Conservation (phyloP, 2,329 filamentous ascomycete species). For the Coniochaeta ligniaria region DNA sequence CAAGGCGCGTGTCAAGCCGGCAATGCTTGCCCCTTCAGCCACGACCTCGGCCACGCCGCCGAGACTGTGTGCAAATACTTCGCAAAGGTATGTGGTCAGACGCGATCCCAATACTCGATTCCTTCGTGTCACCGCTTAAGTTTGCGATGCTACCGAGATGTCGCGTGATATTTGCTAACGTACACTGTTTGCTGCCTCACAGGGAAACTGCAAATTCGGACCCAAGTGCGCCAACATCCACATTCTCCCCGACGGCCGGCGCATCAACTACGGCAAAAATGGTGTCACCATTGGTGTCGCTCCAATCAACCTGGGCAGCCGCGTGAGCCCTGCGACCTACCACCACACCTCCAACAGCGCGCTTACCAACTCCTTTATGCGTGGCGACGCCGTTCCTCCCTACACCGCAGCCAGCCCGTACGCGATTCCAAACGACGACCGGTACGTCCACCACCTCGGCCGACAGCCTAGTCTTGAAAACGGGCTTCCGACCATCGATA, state of each 20-base stretch:
- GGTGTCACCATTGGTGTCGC: slow-evolving; percentile 57
- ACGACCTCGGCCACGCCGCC: slow-evolving; percentile 77
- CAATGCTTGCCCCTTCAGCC: slow-evolving; percentile 91
- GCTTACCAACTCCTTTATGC: slow-evolving; percentile 67
- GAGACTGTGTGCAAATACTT: slow-evolving; percentile 98
- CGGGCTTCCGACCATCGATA: slow-evolving; percentile 50
- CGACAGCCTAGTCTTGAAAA: slow-evolving; percentile 48
- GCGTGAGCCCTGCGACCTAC: slow-evolving; percentile 59
- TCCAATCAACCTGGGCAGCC: slow-evolving; percentile 51
- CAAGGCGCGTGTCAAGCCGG: slow-evolving; percentile 95
- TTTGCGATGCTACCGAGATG: not conserved
- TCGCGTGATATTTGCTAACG: slow-evolving; percentile 5
- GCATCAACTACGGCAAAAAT: slow-evolving; percentile 74
- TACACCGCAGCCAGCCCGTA: slow-evolving; percentile 38
- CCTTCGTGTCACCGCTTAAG: not conserved
- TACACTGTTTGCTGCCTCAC: slow-evolving; percentile 11
- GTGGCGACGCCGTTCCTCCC: slow-evolving; percentile 44
- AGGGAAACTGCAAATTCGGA: slow-evolving; percentile 99
- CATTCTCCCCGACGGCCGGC: slow-evolving; percentile 84
- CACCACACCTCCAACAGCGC: slow-evolving; percentile 54
- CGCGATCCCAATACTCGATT: not conserved
- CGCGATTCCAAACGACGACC: slow-evolving; percentile 22
- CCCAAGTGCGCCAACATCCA: slow-evolving; percentile 96
- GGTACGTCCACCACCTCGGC: slow-evolving; percentile 27
- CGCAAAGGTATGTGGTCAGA: slow-evolving; percentile 64